Evolutionary conservation across 1,139 yeast genomes (phyloP), one percentile per base, ranked within the genome.

Genomic region (Eremothecium gossypii): DNA sequence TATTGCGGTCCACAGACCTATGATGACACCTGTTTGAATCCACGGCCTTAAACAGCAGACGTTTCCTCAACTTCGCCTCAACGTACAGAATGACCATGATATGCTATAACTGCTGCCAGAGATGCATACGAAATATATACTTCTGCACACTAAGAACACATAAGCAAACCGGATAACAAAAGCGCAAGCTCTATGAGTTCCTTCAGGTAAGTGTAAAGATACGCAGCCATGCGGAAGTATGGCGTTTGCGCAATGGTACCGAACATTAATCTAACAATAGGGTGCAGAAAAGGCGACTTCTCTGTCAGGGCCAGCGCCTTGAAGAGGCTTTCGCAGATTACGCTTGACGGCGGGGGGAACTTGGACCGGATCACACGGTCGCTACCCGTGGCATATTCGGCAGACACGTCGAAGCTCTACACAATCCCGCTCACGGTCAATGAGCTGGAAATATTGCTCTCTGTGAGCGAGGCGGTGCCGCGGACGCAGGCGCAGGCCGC

Each of bases 401-500:
- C 54, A 1, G 45, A 54, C 33, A 44, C 49, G 2, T 45, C 59
- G 1, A 54, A 57, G 41, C 38, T 58, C n/a, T 56, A 54, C 32
- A 53, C 61, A 10, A 68, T 69, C 13, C 74, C 77, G 1, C 67
- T 77, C 41, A 60, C 72, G 2, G 57, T 67, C 30, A 74, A 73
- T 41, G 95, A 86, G 58, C 72, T 79, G 54, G 95, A 87, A 55
- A 77, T 81, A 5, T 64, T 87, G 44, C 55, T 79, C 41, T 85
- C 95, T 0, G 63, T 86, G 26, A 76, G 85, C 13, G 70, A 80
- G 7, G 49, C 61, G 2, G 56, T 54, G 30, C 68, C 76, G 8
- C 57, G 66, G 45, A 68, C 69, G 40, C 55, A 62, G 14, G 59
- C 57, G 5, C 79, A 79, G 44, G 87, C 83, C 1, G 58, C 63